Conservation (phyloP, 2,329 filamentous ascomycete species). For the Escovopsis sp. region DNA sequence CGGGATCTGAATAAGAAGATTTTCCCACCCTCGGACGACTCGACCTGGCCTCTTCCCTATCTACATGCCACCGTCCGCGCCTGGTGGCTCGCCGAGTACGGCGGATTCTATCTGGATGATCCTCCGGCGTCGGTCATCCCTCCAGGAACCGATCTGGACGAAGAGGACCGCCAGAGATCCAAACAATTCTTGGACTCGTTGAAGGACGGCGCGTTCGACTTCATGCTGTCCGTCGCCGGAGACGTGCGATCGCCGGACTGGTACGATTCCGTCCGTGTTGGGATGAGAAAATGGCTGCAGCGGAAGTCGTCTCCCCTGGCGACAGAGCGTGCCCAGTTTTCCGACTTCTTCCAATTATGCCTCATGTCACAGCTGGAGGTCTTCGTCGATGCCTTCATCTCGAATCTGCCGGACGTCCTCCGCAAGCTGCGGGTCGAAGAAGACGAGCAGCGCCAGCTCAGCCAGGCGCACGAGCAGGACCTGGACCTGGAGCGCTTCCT, state of each 20-base stretch:
- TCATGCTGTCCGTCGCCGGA: slow-evolving; percentile 71
- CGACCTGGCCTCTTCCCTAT: slow-evolving; percentile 57
- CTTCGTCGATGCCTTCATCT: slow-evolving; percentile 85
- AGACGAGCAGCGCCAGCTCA: slow-evolving; percentile 67
- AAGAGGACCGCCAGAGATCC: slow-evolving; percentile 56
- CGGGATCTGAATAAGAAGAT: slow-evolving; percentile 56
- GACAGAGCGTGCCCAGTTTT: slow-evolving; percentile 53
- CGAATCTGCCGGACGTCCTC: slow-evolving; percentile 86
- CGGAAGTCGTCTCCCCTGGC: slow-evolving; percentile 60
- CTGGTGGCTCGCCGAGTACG: slow-evolving; percentile 91
- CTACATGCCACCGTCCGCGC: slow-evolving; percentile 66
- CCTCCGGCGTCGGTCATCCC: slow-evolving; percentile 41
- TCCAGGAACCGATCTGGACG: slow-evolving; percentile 47
- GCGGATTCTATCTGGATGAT: slow-evolving; percentile 72
- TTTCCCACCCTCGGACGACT: slow-evolving; percentile 49
- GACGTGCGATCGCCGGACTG: slow-evolving; percentile 70
- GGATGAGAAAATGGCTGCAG: slow-evolving; percentile 69
- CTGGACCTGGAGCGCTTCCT: slow-evolving; percentile 79
- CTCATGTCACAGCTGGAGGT: slow-evolving; percentile 72
- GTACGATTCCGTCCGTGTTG: slow-evolving; percentile 74
- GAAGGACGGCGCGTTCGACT: slow-evolving; percentile 84
- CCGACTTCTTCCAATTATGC: slow-evolving; percentile 54
- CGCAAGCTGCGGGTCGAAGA: slow-evolving; percentile 76
- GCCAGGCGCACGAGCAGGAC: slow-evolving; percentile 50
- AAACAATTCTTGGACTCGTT: slow-evolving; percentile 62